These are phyloP conservation scores for Exophiala lecanii-corni DNA, from an alignment of 2,329 filamentous ascomycete genomes.

Conservation along the genomic window DNA sequence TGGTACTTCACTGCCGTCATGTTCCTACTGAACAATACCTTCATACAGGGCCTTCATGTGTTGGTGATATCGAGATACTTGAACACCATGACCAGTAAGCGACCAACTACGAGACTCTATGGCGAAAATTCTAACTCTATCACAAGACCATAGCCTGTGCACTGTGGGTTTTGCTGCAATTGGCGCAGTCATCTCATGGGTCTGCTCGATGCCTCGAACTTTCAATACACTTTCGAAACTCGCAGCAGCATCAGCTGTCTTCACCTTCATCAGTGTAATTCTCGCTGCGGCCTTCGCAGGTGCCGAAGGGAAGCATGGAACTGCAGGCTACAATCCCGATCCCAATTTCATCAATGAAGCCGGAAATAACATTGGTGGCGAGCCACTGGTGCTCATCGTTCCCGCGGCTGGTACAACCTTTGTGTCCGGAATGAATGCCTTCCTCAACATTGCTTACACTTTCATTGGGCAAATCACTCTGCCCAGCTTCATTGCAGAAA, in stretches of 20 bases:
- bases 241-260: slow-evolving; percentile 73
- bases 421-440: slow-evolving; percentile 76
- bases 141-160: slow-evolving; percentile 59
- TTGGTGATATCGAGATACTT: slow-evolving; percentile 25
- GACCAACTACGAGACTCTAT: background rate
- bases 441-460: slow-evolving; percentile 93
- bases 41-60: slow-evolving; percentile 59
- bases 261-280: slow-evolving; percentile 85
- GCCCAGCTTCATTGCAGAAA: slow-evolving; percentile 92
- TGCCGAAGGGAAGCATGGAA: slow-evolving; percentile 61
- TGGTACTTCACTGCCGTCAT: slow-evolving; percentile 69
- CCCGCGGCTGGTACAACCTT: slow-evolving; percentile 70
- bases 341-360: slow-evolving; percentile 33
- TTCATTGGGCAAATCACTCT: slow-evolving; percentile 95
- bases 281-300: slow-evolving; percentile 78
- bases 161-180: slow-evolving; percentile 77
- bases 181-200: slow-evolving; percentile 68
- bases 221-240: slow-evolving; percentile 76
- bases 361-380: slow-evolving; percentile 44
- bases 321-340: slow-evolving; percentile 59
- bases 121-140: slow-evolving; percentile 72
- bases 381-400: slow-evolving; percentile 63
- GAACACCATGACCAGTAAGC: slow-evolving; percentile 23
- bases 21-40: slow-evolving; percentile 92
- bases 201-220: slow-evolving; percentile 78